These are phyloP conservation scores for Globisporangium apiculatum DNA, from an alignment of 352 stramenopile genomes.

Conservation along the genomic window DNA sequence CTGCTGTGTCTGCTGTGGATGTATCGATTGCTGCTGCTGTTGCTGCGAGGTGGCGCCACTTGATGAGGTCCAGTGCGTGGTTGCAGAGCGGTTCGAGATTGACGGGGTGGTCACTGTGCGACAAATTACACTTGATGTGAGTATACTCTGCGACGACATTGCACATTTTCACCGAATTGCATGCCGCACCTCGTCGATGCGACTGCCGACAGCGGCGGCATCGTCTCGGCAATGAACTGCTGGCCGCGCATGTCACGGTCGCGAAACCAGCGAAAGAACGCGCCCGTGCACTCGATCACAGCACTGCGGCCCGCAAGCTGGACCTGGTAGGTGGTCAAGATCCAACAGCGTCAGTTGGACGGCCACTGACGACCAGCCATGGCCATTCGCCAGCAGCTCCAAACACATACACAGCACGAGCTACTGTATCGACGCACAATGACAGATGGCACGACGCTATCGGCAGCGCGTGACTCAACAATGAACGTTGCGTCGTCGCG, in stretches of 20 bases:
- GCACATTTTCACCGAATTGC: neutral
- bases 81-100: conserved; percentile 7
- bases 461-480: neutral
- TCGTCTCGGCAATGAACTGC: conserved; percentile 58
- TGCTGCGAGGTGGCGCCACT: conserved; percentile 8
- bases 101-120: no score
- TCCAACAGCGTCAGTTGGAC: no score
- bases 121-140: neutral
- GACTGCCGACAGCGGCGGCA: conserved; percentile 20
- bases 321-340: conserved; percentile 1
- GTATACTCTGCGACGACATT: neutral
- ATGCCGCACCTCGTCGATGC: neutral
- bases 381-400: neutral
- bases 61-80: conserved; percentile 9
- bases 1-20: neutral
- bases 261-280: conserved; percentile 47
- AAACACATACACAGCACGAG: neutral
- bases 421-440: conserved; percentile 1
- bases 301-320: neutral
- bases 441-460: no score
- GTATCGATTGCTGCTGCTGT: neutral
- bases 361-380: neutral
- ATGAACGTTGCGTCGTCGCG: conserved; percentile 20
- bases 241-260: conserved; percentile 21
- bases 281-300: conserved; percentile 21